phyloP scores from a whole-genome alignment of 148 eudicot species.

The Simmondsia chinensis region DNA sequence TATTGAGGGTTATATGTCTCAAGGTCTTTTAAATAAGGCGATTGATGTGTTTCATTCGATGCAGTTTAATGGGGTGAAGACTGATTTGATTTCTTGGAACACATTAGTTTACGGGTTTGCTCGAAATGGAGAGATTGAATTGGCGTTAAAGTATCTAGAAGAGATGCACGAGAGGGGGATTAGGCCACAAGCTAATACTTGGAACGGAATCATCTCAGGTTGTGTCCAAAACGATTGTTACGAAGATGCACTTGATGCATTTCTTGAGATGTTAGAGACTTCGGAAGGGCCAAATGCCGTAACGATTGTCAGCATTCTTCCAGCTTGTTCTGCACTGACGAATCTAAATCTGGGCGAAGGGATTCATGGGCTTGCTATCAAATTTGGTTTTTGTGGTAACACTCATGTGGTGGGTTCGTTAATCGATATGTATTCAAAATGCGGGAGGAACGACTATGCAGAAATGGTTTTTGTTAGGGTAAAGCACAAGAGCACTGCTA shows the following conservation, averaged over 20 bases:
- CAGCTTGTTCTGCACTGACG: conserved; percentile 37
- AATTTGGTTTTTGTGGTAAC: conserved; percentile 19
- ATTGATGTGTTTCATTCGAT: conserved; percentile 29
- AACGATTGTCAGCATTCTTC: conserved; percentile 33
- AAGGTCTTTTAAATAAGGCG: conserved; percentile 30
- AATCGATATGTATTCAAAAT: conserved; percentile 42
- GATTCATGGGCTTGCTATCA: conserved; percentile 37
- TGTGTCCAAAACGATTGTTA: conserved; percentile 29
- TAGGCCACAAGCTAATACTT: conserved; percentile 26
- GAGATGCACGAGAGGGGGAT: conserved; percentile 36
- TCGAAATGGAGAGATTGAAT: conserved; percentile 35
- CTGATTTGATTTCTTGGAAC: conserved; percentile 50
- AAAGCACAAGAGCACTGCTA: conserved; percentile 24
- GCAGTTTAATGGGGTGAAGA: conserved; percentile 33
- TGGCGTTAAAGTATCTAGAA: conserved; percentile 29
- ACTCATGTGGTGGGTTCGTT: conserved; percentile 34
- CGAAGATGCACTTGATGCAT: conserved; percentile 35
- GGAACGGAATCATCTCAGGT: conserved; percentile 57
- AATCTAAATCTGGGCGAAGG: conserved; percentile 29
- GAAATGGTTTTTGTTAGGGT: conserved; percentile 23
- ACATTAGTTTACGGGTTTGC: conserved; percentile 42
- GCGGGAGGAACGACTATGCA: conserved; percentile 27
- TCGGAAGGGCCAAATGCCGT: conserved; percentile 24
- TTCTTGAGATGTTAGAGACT: conserved; percentile 22
- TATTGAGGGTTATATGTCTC: conserved; percentile 36